These are phyloP conservation scores for Hypoxylon cercidicola DNA, from an alignment of 495 filamentous ascomycete species.

Conservation along the genomic window DNA sequence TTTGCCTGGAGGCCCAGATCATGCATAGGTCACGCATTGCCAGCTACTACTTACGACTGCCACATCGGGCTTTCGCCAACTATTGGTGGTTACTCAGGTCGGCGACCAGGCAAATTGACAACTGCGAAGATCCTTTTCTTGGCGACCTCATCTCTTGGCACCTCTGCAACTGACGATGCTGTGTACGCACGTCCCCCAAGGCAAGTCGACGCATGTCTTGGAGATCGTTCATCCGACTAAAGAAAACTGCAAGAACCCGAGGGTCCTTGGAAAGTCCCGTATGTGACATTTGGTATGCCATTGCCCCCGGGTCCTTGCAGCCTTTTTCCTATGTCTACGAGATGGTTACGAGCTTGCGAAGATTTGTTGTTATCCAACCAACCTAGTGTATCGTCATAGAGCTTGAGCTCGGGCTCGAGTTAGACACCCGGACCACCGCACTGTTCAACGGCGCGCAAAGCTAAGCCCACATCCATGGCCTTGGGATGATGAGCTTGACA, in stretches of 20 bases:
- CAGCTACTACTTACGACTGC: constrained; percentile 20
- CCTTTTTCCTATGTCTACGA: not conserved
- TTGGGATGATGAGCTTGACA: constrained; percentile 36
- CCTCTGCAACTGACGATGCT: constrained; percentile 39
- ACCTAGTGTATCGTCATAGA: too few relatives aligned
- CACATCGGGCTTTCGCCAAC: constrained; percentile 40
- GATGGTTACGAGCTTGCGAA: too few relatives aligned
- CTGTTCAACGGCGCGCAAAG: constrained; percentile 44
- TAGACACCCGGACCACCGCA: constrained; percentile 20
- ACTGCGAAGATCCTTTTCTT: constrained; percentile 43
- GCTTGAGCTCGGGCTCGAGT: not conserved
- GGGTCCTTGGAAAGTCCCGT: constrained; percentile 30
- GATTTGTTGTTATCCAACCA: too few relatives aligned
- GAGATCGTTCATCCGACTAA: constrained; percentile 40
- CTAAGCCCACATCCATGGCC: constrained; percentile 45
- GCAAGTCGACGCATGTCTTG: constrained; percentile 43
- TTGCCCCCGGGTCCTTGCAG: constrained; percentile 36
- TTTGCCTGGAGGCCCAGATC: constrained; percentile 39
- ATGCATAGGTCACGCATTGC: constrained; percentile 41
- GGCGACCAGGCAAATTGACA: constrained; percentile 47
- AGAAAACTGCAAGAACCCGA: constrained; percentile 33
- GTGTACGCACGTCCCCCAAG: constrained; percentile 38
- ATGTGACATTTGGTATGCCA: constrained; percentile 31
- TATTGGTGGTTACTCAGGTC: constrained; percentile 45
- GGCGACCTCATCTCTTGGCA: constrained; percentile 42